phyloP scores from a whole-genome alignment of 2,329 filamentous ascomycete genomes.

The Pezicula carpinea region DNA sequence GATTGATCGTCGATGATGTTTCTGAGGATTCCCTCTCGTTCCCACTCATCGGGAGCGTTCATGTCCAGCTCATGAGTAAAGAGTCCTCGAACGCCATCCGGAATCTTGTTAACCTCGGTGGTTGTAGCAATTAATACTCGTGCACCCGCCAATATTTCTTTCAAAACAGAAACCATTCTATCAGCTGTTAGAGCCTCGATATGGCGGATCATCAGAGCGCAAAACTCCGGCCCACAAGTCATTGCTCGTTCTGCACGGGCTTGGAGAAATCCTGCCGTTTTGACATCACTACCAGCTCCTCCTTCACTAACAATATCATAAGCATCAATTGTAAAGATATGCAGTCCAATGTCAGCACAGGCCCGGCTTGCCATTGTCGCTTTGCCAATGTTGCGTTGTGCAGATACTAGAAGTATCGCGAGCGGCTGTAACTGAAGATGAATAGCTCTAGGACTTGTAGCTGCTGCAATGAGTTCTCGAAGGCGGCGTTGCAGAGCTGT shows the following conservation, averaged over 20 bases:
- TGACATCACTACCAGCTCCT: conserved; percentile 82
- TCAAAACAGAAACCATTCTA: conserved; percentile 78
- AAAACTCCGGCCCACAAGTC: conserved; percentile 79
- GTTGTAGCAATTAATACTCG: conserved; percentile 90
- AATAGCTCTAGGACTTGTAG: conserved; percentile 81
- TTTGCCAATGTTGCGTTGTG: conserved; percentile 91
- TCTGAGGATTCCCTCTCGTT: conserved; percentile 81
- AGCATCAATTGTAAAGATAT: conserved; percentile 83
- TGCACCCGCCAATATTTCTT: conserved; percentile 74
- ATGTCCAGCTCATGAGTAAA: conserved; percentile 97
- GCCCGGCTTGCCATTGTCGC: conserved; percentile 71
- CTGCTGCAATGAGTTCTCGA: conserved; percentile 79
- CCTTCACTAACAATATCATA: conserved; percentile 95
- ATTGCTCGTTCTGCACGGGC: conserved; percentile 84
- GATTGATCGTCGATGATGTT: conserved; percentile 73
- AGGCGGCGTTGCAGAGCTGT: conserved; percentile 65
- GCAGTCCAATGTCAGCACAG: conserved; percentile 83
- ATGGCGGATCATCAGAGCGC: conserved; percentile 80
- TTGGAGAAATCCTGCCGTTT: conserved; percentile 87
- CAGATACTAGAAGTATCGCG: conserved; percentile 83
- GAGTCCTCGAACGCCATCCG: conserved; percentile 80
- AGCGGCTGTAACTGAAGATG: conserved; percentile 84
- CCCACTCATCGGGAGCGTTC: conserved; percentile 84
- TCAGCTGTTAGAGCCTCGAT: conserved; percentile 89
- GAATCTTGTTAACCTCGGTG: conserved; percentile 90